phyloP scores from a whole-genome alignment of 2,329 filamentous ascomycete species.

The Pseudocercospora vitis region DNA sequence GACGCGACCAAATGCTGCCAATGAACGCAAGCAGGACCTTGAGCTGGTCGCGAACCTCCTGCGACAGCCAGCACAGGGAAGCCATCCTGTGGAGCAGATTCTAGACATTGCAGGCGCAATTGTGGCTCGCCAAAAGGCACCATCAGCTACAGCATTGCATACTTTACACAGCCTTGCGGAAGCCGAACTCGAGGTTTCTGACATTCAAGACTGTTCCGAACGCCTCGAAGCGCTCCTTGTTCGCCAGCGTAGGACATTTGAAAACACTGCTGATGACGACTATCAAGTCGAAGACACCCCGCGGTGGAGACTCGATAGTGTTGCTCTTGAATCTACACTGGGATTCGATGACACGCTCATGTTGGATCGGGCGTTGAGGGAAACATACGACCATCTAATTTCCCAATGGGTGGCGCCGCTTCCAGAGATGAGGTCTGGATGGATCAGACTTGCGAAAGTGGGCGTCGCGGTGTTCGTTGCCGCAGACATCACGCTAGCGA shows the following conservation, averaged over 20 bases:
- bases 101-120: not conserved
- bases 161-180: not conserved
- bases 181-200: not conserved
- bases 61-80: not conserved
- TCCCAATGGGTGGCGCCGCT: constrained; percentile 31
- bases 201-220: constrained; percentile 1
- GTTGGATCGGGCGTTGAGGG: constrained; percentile 2
- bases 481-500: constrained; percentile 42
- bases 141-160: not conserved
- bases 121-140: not conserved
- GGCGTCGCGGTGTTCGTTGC: constrained; percentile 34
- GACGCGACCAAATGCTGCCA: not conserved
- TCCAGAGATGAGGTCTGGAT: constrained; percentile 26
- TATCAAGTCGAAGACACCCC: not conserved
- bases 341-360: constrained; percentile 3
- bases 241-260: not conserved
- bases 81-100: not conserved
- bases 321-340: not conserved
- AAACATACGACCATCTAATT: constrained; percentile 30
- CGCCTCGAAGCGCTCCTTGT: not conserved
- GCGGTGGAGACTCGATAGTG: not conserved
- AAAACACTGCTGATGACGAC: not conserved
- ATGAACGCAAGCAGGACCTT: not conserved
- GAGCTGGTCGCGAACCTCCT: not conserved
- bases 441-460: constrained; percentile 36